These are phyloP conservation scores for Trichophyton simii DNA, from an alignment of 2,329 filamentous ascomycete genomes.

Conservation along the genomic window DNA sequence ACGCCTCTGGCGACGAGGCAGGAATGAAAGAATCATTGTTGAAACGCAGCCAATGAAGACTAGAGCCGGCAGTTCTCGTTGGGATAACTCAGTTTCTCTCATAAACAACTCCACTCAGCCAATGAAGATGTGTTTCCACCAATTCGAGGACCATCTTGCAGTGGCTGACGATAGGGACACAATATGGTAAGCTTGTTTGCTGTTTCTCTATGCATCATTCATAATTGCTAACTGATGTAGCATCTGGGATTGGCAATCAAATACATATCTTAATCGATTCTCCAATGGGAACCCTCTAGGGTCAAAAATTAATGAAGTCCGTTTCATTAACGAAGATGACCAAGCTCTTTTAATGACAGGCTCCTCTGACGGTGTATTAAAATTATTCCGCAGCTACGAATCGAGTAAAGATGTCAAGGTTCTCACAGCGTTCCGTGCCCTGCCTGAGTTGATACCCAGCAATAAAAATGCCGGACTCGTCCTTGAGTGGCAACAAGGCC, in stretches of 20 bases:
- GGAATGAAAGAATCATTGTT: constrained; percentile 83
- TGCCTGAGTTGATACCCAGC: constrained; percentile 87
- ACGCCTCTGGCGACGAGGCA: constrained; percentile 77
- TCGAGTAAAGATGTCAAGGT: constrained; percentile 63
- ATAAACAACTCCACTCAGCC: constrained; percentile 85
- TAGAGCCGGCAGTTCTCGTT: constrained; percentile 69
- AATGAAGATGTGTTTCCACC: constrained; percentile 87
- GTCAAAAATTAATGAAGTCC: constrained; percentile 85
- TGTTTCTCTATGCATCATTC: not conserved
- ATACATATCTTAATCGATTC: constrained; percentile 65
- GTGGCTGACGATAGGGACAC: constrained; percentile 89
- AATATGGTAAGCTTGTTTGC: constrained; percentile 42
- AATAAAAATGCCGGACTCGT: constrained; percentile 92
- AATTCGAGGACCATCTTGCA: constrained; percentile 91
- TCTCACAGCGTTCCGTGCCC: constrained; percentile 77
- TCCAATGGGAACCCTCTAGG: constrained; percentile 87
- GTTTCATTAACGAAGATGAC: constrained; percentile 97
- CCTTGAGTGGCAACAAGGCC: constrained; percentile 98
- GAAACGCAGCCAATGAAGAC: constrained; percentile 91
- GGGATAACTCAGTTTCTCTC: constrained; percentile 71
- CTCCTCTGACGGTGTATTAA: constrained; percentile 85
- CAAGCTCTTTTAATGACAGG: constrained; percentile 89
- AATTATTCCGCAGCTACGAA: constrained; percentile 88
- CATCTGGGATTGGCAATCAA: constrained; percentile 86
- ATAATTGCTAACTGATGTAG: constrained; percentile 23